A percentile compares a stretch with the other conserved stretches of the same genome.
phyloP scores from a whole-genome alignment of 2,329 filamentous ascomycete genomes.

The Colletotrichum lini region DNA sequence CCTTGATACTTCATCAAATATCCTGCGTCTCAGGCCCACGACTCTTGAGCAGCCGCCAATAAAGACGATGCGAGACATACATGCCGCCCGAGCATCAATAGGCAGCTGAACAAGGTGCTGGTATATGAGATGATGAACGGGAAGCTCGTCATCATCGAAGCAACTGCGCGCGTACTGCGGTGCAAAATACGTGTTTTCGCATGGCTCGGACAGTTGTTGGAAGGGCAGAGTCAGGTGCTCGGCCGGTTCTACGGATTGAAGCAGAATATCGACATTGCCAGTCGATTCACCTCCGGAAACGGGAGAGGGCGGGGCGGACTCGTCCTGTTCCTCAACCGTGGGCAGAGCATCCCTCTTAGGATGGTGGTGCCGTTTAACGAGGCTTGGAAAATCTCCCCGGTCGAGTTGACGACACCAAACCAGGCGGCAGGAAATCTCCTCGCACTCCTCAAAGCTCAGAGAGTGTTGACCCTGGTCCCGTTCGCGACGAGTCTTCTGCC shows the following conservation, averaged over 20 bases:
- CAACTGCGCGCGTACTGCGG: constrained; percentile 63
- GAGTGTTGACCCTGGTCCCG: constrained; percentile 50
- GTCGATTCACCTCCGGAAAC: constrained; percentile 44
- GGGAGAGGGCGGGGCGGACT: constrained; percentile 48
- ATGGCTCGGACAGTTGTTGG: constrained; percentile 78
- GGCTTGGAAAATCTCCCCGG: background rate
- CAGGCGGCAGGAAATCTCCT: constrained; percentile 82
- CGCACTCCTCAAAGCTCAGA: constrained; percentile 82
- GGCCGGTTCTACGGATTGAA: constrained; percentile 64
- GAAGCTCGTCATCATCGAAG: constrained; percentile 89
- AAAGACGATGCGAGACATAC: constrained; percentile 91
- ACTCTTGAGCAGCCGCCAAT: constrained; percentile 85
- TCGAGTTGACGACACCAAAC: constrained; percentile 76
- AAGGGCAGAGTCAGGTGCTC: constrained; percentile 75
- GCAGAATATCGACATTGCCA: constrained; percentile 57
- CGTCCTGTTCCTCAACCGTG: constrained; percentile 72
- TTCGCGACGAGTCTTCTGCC: constrained; percentile 14
- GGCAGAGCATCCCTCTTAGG: constrained; percentile 56
- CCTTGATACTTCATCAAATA: constrained; percentile 80
- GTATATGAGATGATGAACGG: constrained; percentile 84
- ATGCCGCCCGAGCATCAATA: constrained; percentile 84
- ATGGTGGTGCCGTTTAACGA: constrained; percentile 32
- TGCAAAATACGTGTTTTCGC: constrained; percentile 82
- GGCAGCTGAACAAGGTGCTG: constrained; percentile 81
- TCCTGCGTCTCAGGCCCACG: constrained; percentile 82